A percentile compares a stretch with the other conserved stretches of the same genome.
Evolutionary conservation across 345 rosid genomes (phyloP).

Genomic region (Citrus glauca): DNA sequence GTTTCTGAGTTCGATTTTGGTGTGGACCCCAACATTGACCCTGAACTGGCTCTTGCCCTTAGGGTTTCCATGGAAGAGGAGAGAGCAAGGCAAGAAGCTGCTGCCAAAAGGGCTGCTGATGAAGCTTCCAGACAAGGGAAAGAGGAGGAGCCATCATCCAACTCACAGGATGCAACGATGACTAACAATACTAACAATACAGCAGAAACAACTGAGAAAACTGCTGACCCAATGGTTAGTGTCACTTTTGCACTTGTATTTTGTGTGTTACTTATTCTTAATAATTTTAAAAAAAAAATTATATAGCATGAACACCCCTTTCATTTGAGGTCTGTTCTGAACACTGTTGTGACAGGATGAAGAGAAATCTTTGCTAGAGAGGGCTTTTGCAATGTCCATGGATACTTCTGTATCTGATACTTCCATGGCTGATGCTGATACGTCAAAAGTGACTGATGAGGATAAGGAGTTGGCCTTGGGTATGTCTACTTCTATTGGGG

Average conservation of each 20-base stretch:
- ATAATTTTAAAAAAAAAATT: not conserved
- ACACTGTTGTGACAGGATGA: slow-evolving; percentile 38
- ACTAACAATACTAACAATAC: slow-evolving; percentile 12
- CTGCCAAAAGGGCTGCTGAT: slow-evolving; percentile 68
- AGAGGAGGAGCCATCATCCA: slow-evolving; percentile 47
- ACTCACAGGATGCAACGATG: slow-evolving; percentile 43
- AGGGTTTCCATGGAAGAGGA: slow-evolving; percentile 88
- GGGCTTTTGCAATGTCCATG: slow-evolving; percentile 69
- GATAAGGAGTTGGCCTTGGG: slow-evolving; percentile 71
- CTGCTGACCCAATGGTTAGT: slow-evolving; percentile 51
- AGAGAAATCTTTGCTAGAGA: slow-evolving; percentile 50
- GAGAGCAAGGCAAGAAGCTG: slow-evolving; percentile 91
- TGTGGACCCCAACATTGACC: slow-evolving; percentile 77
- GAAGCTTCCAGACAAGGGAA: slow-evolving; percentile 52
- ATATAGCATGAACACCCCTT: not conserved
- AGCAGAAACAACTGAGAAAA: slow-evolving; percentile 36
- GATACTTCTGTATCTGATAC: slow-evolving; percentile 30
- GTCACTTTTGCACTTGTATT: not conserved
- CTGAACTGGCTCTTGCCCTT: slow-evolving; percentile 79
- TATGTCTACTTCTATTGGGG: slow-evolving; percentile 16
- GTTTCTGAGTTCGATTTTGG: slow-evolving; percentile 64
- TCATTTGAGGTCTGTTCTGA: slow-evolving; percentile 2
- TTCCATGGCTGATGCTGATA: slow-evolving; percentile 48
- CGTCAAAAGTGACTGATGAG: slow-evolving; percentile 54
- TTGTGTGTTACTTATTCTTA: not conserved